phyloP scores from a whole-genome alignment of 345 rosid species.

The Lenwebbia sp. region DNA sequence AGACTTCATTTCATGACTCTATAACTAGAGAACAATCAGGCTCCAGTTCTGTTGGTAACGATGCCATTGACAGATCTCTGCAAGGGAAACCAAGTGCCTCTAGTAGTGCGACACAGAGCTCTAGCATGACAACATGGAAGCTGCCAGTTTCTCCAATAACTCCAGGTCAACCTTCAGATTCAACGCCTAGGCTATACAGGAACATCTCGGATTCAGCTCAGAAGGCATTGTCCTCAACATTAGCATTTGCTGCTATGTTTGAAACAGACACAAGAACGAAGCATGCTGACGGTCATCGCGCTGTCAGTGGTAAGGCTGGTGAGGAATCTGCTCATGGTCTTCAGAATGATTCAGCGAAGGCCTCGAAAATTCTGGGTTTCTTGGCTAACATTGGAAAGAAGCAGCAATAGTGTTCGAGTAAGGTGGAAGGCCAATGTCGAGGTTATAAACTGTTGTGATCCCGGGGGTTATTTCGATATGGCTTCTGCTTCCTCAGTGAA shows the following conservation, averaged over 20 bases:
- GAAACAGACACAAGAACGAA: slow-evolving; percentile 34
- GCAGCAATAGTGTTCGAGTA: neutral
- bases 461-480: neutral
- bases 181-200: slow-evolving; percentile 3
- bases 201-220: slow-evolving; percentile 28
- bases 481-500: neutral
- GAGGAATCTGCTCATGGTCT: slow-evolving; percentile 7
- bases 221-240: slow-evolving; percentile 42
- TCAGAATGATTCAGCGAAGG: slow-evolving; percentile 19
- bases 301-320: slow-evolving; percentile 1
- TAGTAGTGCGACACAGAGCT: neutral
- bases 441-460: neutral
- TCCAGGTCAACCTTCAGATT: slow-evolving; percentile 18
- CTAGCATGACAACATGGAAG: slow-evolving; percentile 6
- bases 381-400: slow-evolving; percentile 32
- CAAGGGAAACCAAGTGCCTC: slow-evolving; percentile 9
- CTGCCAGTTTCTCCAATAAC: slow-evolving; percentile 8
- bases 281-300: slow-evolving; percentile 8
- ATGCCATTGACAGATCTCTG: slow-evolving; percentile 1
- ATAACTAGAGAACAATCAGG: neutral
- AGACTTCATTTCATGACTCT: neutral
- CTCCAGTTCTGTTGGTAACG: slow-evolving; percentile 6
- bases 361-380: slow-evolving; percentile 46
- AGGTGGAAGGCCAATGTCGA: neutral
- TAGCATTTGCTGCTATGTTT: slow-evolving; percentile 49